Evolutionary conservation across 257 asterid species (phyloP).

Genomic region (Vinca minor): DNA sequence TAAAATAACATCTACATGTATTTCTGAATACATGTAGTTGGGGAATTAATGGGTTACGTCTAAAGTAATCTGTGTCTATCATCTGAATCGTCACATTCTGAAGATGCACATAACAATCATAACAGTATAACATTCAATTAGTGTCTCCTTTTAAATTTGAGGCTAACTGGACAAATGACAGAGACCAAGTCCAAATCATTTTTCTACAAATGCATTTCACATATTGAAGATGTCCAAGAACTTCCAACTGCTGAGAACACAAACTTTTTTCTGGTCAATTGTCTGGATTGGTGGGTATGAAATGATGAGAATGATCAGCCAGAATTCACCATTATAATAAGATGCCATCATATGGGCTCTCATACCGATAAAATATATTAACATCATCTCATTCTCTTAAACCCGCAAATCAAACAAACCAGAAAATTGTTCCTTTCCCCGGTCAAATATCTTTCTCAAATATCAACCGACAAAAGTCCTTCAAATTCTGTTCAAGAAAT

Average conservation of each 20-base stretch:
- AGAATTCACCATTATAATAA: constrained; percentile 12
- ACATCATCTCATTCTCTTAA: constrained; percentile 16
- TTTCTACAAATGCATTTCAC: not conserved
- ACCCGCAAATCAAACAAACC: constrained; percentile 1
- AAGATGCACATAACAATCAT: not conserved
- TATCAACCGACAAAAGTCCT: no score
- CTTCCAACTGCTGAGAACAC: no score
- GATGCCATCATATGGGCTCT: constrained; percentile 10
- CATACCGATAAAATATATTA: constrained; percentile 7
- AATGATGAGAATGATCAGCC: constrained; percentile 9
- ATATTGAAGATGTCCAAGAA: not conserved
- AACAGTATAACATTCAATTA: not conserved
- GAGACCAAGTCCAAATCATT: not conserved
- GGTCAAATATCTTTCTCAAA: no score
- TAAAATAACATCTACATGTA: no score
- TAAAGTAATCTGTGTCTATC: not conserved
- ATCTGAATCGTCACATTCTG: constrained; percentile 9
- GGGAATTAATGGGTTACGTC: no score
- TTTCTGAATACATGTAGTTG: not conserved
- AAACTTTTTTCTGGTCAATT: not conserved
- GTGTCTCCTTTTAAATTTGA: not conserved
- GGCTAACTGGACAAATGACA: not conserved
- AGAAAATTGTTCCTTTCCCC: not conserved
- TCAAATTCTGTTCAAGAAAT: no score
- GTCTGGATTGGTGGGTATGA: not conserved